Base-by-base conservation (phyloP, 805 yeast species). In the Torulaspora quercuum region DNA sequence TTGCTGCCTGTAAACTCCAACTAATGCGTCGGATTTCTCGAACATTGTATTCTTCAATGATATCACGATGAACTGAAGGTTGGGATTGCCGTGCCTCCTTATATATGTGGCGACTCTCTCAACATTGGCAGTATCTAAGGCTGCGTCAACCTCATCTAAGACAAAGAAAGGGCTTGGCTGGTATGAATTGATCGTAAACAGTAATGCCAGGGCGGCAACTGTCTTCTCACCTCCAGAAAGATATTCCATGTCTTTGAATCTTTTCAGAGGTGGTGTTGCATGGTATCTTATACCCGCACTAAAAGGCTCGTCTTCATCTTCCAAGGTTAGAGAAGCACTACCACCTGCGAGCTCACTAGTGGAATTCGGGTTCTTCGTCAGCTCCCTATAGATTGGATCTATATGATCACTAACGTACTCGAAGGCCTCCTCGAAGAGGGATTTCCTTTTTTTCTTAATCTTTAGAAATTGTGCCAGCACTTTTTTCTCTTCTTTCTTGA, bases 141-240 rank as follows among this genome's bases (percentile, higher is more conserved):
- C 97, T 0, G 98, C 97, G 64, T 92, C 98, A n/a, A 92, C 88
- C 63, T 92, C 98, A 59, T 92, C 98, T 27, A 92, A 67, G 0
- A 92, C 95, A 57, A 92, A 90, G 57, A 92, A 92, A 20, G 98
- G 98, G 1, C 96, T 82, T 2, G 97, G 97, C 34, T 81, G 90
- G 62, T 68, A 83, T 0, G 94, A 80, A 57, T 92, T 97, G 26
- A 89, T 78, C 0, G 97, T 89, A 65, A 92, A 92, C 31, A 92
- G 61, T 45, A 92, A 67, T 0, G 97, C 97, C 45, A 92, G 65
- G 0, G 98, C 98, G 2, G 98, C 98, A 59, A 92, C 81, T 2
- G 97, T 85, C 57, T 89, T 88, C 57, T 92, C 98, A 37, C 98
- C 98, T 36, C 98, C 98, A 1, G 96, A 87, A 14, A 92, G 69